Conservation (phyloP, 2,329 filamentous ascomycete species). For the Arthroderma sp. region DNA sequence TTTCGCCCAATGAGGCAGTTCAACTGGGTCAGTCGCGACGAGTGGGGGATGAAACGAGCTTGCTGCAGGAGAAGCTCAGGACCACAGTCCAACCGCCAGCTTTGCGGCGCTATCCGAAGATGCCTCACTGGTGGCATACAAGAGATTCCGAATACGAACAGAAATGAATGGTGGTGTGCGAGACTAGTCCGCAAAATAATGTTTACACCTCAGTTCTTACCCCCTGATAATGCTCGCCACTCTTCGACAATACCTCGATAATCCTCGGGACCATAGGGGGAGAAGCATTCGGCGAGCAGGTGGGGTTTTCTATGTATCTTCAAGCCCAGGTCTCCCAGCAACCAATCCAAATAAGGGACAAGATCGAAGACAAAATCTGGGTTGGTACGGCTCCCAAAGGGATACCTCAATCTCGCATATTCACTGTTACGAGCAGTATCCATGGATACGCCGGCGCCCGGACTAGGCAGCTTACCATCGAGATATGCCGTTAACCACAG, state of each 20-base stretch:
- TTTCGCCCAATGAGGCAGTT: too few species aligned
- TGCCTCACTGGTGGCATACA: too few species aligned
- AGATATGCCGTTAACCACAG: slow-evolving; percentile 57
- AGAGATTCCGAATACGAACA: too few species aligned
- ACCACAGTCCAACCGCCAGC: too few species aligned
- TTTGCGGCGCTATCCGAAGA: too few species aligned
- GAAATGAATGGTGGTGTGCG: too few species aligned
- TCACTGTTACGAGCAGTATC: slow-evolving; percentile 52
- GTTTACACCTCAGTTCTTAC: too few species aligned
- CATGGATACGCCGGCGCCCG: slow-evolving; percentile 23
- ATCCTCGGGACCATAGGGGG: slow-evolving; percentile 27
- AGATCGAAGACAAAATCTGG: slow-evolving; percentile 62
- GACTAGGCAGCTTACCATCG: slow-evolving; percentile 31
- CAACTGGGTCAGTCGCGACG: too few species aligned
- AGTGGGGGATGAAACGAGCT: too few species aligned
- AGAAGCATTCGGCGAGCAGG: slow-evolving; percentile 21
- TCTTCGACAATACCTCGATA: slow-evolving; percentile 31
- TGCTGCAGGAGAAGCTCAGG: too few species aligned
- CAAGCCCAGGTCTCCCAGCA: slow-evolving; percentile 54
- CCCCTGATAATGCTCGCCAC: slow-evolving; percentile 16
- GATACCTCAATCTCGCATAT: slow-evolving; percentile 57
- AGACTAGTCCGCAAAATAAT: too few species aligned
- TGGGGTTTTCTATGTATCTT: slow-evolving; percentile 27
- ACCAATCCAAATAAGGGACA: slow-evolving; percentile 57
- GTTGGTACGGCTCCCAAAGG: slow-evolving; percentile 36